Conservation (phyloP, 2,329 filamentous ascomycete genomes). For the Verticillium dahliae region DNA sequence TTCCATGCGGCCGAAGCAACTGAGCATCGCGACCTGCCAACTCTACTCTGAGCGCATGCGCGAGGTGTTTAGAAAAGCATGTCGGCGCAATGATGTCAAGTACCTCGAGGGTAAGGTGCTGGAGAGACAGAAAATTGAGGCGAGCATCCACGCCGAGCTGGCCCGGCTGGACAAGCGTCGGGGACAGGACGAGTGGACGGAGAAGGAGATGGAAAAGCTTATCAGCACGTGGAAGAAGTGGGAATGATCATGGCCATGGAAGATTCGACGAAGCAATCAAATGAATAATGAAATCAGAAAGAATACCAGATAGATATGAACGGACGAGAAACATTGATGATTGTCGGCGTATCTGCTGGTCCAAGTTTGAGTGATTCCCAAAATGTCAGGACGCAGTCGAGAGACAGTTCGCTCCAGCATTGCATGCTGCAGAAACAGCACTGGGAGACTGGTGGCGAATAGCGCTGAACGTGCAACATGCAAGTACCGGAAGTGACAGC, state of each 20-base stretch:
- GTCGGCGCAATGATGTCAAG: conserved; percentile 58
- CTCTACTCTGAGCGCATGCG: conserved; percentile 79
- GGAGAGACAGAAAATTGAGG: conserved; percentile 54
- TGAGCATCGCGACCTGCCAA: conserved; percentile 59
- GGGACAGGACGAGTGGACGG: conserved; percentile 29
- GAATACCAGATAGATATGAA: background rate
- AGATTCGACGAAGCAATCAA: background rate
- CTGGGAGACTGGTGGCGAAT: too few relatives aligned
- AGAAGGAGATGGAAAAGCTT: conserved; percentile 38
- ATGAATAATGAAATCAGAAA: background rate
- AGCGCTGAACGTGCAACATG: too few relatives aligned
- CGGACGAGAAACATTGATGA: background rate
- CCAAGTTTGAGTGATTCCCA: too few relatives aligned
- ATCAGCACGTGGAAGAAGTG: conserved; percentile 51
- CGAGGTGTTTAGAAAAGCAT: conserved; percentile 60
- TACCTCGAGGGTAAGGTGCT: conserved; percentile 52
- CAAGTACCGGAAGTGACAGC: too few relatives aligned
- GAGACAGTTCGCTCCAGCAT: too few relatives aligned
- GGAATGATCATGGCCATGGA: conserved; percentile 34
- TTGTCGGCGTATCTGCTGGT: background rate
- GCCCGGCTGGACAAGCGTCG: conserved; percentile 30
- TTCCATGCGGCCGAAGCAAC: conserved; percentile 49
- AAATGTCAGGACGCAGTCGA: too few relatives aligned
- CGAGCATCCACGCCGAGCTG: conserved; percentile 50
- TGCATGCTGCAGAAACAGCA: too few relatives aligned